Evolutionary conservation across 2,329 filamentous ascomycete genomes (phyloP), one percentile per base, ranked within the genome.

Genomic region (Amesomyces nigricolor): DNA sequence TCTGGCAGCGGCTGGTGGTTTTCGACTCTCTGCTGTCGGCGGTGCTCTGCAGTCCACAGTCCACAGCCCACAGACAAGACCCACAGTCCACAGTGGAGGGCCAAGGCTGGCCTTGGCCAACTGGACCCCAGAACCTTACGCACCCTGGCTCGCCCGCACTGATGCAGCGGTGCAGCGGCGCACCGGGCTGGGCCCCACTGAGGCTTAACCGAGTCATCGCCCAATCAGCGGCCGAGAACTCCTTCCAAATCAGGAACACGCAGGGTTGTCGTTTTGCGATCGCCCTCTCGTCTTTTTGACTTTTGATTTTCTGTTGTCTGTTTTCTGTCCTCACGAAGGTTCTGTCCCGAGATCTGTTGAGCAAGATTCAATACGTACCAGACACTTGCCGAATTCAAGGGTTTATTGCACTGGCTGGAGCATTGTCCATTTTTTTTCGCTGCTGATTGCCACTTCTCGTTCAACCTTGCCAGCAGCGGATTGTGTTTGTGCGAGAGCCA

Each of bases 181-280:
- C 51, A 38, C 56, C 49, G 58, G 56, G 53, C 51, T 54, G 56
- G 47, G 58, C 51, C 43, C 62, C 63, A 63, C 61, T 56, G 60
- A 60, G 59, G 56, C 61, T 61, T 63, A 55, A 58, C 63, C 62
- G 62, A 64, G 54, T 54, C 51, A 9, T 2, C 16, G 11, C 30
- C 63, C 63, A 65, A 64, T 64, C 55, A 64, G 51, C 47, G 16
- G 0, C 26, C 16, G 3, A 19, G 4, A 17, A 45, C 56, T 48
- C 59, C 55, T 64, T 64, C 63, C 63, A 46, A 63, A 65, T 62
- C 61, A 61, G 63, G 63, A 64, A 63, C 61, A 58, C 48, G 43
- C 17, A n/a, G 22, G 13, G 30, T 32, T 32, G 7, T 32, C 10
- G 30, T 35, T 13, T 40, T 26, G 16, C 26, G n/a, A 16, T 38